A percentile compares a stretch with the other conserved stretches of the same genome.
Conservation (phyloP, 441 rosid genomes). For the Metrosideros polymorpha region DNA sequence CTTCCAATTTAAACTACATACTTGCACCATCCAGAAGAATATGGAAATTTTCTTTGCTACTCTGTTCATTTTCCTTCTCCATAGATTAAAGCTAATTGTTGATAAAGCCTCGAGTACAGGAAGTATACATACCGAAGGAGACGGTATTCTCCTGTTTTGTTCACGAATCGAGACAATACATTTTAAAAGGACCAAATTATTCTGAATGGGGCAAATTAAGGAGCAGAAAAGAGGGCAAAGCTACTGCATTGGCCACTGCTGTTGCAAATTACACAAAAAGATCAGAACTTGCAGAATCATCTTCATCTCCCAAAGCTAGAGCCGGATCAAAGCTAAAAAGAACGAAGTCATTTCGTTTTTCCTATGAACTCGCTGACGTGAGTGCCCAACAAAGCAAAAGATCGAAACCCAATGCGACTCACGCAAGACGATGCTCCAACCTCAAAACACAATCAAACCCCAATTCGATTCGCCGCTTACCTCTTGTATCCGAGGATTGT, state of each 20-base stretch:
- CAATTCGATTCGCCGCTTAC: not conserved
- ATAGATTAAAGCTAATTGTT: not conserved
- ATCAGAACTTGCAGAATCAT: not conserved
- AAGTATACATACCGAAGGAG: not conserved
- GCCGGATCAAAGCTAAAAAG: not conserved
- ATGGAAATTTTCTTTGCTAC: not conserved
- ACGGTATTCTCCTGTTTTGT: not conserved
- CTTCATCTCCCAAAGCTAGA: not conserved
- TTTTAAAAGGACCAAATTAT: not conserved
- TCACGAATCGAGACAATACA: not conserved
- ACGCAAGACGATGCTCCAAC: too few species aligned
- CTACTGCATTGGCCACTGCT: not conserved
- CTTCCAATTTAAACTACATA: not conserved
- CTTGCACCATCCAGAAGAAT: not conserved
- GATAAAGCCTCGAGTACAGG: not conserved
- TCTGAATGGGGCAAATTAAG: not conserved
- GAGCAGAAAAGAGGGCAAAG: not conserved
- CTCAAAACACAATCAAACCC: too few species aligned
- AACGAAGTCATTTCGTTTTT: not conserved
- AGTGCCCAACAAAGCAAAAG: not conserved
- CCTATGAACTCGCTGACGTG: not conserved
- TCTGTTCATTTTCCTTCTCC: not conserved
- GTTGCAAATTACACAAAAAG: not conserved
- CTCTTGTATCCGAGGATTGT: slow-evolving; percentile 15
- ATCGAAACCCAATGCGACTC: not conserved